Conservation (phyloP, 1,139 yeast species). For the Blastobotrys serpentis region DNA sequence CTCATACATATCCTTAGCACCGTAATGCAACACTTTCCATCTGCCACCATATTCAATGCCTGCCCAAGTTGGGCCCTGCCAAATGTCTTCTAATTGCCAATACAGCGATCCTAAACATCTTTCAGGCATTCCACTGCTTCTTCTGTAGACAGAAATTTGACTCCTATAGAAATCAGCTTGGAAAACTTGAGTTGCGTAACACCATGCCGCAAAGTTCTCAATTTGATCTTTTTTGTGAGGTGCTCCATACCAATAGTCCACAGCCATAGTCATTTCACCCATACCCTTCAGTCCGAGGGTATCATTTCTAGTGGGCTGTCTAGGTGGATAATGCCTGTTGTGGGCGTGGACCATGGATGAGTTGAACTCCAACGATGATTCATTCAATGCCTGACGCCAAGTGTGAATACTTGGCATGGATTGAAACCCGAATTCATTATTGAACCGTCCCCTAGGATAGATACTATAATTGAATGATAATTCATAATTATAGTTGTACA, state of each 20-base stretch:
- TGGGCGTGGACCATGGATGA: slow-evolving; percentile 11
- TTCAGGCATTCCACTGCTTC: slow-evolving; percentile 11
- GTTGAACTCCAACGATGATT: slow-evolving; percentile 7
- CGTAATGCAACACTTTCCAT: slow-evolving; percentile 9
- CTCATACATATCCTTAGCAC: slow-evolving; percentile 9
- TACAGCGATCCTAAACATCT: slow-evolving; percentile 7
- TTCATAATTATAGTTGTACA: slow-evolving; percentile 6
- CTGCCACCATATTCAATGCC: slow-evolving; percentile 11
- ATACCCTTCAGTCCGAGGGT: slow-evolving; percentile 6
- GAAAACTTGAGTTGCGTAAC: slow-evolving; percentile 11
- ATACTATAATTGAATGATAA: slow-evolving; percentile 1
- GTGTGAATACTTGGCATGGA: slow-evolving; percentile 12
- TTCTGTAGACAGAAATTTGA: slow-evolving; percentile 7
- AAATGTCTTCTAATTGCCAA: slow-evolving; percentile 11
- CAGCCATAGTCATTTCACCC: slow-evolving; percentile 9
- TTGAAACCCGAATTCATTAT: slow-evolving; percentile 9
- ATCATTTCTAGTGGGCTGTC: slow-evolving; percentile 3
- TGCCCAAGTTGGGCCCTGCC: slow-evolving; percentile 13
- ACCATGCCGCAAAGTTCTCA: slow-evolving; percentile 9
- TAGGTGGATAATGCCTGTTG: slow-evolving; percentile 8
- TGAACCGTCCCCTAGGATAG: slow-evolving; percentile 7
- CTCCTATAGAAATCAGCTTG: slow-evolving; percentile 7
- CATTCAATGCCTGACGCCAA: slow-evolving; percentile 8
- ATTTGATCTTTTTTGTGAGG: slow-evolving; percentile 4
- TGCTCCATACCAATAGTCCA: background rate